Evolutionary conservation across 345 rosid species (phyloP).

Genomic region (Arabis alpina): DNA sequence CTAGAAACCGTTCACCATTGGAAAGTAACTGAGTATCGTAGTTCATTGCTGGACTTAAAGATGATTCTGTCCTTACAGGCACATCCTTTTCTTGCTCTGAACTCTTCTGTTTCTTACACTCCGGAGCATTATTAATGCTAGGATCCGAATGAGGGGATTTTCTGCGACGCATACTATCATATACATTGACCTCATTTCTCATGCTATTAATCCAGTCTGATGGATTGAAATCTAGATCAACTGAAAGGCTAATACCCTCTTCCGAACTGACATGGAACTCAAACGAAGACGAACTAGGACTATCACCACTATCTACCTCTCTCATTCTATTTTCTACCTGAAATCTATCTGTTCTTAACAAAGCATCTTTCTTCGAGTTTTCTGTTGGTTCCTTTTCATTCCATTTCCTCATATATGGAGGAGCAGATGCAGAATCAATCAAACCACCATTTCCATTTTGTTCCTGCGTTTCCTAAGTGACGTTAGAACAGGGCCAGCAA

Average conservation of each 20-base stretch:
- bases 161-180: slow-evolving; percentile 46
- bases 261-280: slow-evolving; percentile 76
- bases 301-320: slow-evolving; percentile 42
- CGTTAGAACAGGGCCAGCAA: slow-evolving; percentile 5
- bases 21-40: slow-evolving; percentile 37
- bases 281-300: slow-evolving; percentile 58
- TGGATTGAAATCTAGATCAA: slow-evolving; percentile 70
- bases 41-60: slow-evolving; percentile 43
- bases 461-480: slow-evolving; percentile 47
- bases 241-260: slow-evolving; percentile 75
- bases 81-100: slow-evolving; percentile 45
- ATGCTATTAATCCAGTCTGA: slow-evolving; percentile 71
- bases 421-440: slow-evolving; percentile 37
- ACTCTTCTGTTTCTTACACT: slow-evolving; percentile 52
- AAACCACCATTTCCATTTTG: slow-evolving; percentile 42
- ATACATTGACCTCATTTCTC: slow-evolving; percentile 56
- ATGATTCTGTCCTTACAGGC: slow-evolving; percentile 41
- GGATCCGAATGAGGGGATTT: slow-evolving; percentile 50
- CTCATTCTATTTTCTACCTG: slow-evolving; percentile 43
- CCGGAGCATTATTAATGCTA: slow-evolving; percentile 49
- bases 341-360: slow-evolving; percentile 20
- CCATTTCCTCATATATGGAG: slow-evolving; percentile 38
- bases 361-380: slow-evolving; percentile 24
- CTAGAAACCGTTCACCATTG: slow-evolving; percentile 46
- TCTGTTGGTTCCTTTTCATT: slow-evolving; percentile 39